These are phyloP conservation scores for Silene uniflora DNA, from an alignment of 148 eudicot species.

Conservation along the genomic window DNA sequence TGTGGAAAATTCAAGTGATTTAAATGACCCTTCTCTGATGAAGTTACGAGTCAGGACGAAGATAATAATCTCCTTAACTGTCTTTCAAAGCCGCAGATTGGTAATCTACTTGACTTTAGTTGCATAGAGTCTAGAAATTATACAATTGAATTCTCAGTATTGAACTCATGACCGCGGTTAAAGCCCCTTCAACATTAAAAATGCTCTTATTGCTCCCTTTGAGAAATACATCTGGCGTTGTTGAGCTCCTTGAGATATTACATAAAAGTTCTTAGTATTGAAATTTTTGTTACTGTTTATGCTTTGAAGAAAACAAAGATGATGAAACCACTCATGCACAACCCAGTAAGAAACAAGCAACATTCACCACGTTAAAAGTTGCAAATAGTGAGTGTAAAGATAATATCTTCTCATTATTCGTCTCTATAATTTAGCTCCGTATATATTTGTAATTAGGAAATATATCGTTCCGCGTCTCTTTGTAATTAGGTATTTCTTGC, in stretches of 20 bases:
- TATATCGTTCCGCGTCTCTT: no score
- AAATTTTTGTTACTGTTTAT: slow-evolving; percentile 3
- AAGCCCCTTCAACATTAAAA: no score
- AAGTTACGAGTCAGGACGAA: slow-evolving; percentile 3
- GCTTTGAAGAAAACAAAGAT: slow-evolving; percentile 26
- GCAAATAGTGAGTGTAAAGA: no score
- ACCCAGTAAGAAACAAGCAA: slow-evolving; percentile 33
- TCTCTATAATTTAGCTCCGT: no score
- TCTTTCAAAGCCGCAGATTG: slow-evolving; percentile 24
- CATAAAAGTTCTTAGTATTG: neutral
- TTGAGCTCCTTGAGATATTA: neutral
- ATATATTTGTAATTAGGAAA: no score
- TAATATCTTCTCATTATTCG: no score
- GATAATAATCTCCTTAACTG: slow-evolving; percentile 19
- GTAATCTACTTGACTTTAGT: slow-evolving; percentile 18
- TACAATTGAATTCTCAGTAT: neutral
- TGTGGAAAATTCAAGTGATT: slow-evolving; percentile 36
- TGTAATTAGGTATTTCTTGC: no score
- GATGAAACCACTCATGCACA: slow-evolving; percentile 31
- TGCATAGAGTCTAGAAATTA: neutral
- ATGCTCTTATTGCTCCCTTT: no score
- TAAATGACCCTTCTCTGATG: slow-evolving; percentile 22
- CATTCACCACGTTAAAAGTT: slow-evolving; percentile 33
- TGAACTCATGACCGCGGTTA: neutral
- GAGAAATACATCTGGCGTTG: no score